Percentiles rank a stretch among this genome's conserved stretches.
Conservation (phyloP, 768 basidiomycete species). For the Cyclocybe cylindracea region DNA sequence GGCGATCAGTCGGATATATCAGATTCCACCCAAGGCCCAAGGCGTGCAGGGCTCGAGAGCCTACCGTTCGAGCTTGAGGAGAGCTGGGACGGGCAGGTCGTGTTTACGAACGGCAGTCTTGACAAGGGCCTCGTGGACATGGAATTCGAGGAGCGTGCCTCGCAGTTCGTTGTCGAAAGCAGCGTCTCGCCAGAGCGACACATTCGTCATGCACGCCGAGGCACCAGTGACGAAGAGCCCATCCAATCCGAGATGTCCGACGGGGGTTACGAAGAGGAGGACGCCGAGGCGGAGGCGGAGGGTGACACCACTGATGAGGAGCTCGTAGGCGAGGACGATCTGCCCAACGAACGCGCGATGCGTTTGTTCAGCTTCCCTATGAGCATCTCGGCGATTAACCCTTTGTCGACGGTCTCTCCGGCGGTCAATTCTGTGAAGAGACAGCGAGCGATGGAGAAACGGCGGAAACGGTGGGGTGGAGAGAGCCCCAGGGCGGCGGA, state of each 20-base stretch:
- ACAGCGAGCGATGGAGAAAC: not conserved
- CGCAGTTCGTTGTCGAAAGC: conserved; percentile 47
- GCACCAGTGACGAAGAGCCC: conserved; percentile 19
- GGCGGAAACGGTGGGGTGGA: conserved; percentile 5
- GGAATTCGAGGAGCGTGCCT: conserved; percentile 68
- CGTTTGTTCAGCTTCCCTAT: conserved; percentile 66
- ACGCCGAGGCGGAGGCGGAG: conserved; percentile 38
- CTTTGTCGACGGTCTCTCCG: conserved; percentile 72
- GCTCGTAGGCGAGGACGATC: conserved; percentile 71
- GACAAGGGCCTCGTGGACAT: conserved; percentile 65
- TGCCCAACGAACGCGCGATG: conserved; percentile 79
- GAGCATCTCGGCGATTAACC: conserved; percentile 67
- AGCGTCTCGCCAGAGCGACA: no score
- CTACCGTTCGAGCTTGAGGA: conserved; percentile 69
- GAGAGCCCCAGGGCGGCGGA: conserved; percentile 58
- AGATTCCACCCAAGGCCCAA: conserved; percentile 23
- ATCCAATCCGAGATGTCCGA: conserved; percentile 55
- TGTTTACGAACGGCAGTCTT: conserved; percentile 65
- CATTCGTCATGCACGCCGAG: no score
- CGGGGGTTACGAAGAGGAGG: conserved; percentile 48
- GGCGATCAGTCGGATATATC: conserved; percentile 47
- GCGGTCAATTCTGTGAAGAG: conserved; percentile 41
- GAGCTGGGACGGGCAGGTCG: conserved; percentile 74
- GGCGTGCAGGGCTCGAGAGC: conserved; percentile 33
- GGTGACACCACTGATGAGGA: conserved; percentile 82